Percentiles rank a stretch among this genome's conserved stretches.
Evolutionary conservation across 2,329 filamentous ascomycete genomes (phyloP).

Genomic region (Aspergillus sp.): DNA sequence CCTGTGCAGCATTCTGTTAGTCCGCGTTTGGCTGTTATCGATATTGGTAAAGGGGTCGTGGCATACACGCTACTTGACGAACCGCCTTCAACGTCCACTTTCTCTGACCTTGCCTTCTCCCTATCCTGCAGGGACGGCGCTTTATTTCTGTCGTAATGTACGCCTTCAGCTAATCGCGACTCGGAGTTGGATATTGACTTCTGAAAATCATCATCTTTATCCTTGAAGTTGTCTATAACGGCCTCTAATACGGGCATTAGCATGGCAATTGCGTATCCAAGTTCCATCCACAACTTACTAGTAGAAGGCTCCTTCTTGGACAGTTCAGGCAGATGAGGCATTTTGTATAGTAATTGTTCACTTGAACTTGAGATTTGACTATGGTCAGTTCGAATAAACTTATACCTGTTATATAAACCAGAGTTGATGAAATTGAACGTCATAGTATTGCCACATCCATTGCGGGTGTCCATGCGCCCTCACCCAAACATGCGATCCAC

Average conservation of each 20-base stretch:
- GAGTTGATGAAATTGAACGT: not conserved
- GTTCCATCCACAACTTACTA: not conserved
- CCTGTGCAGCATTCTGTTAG: not conserved
- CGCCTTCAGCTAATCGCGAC: not conserved
- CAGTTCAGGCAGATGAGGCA: constrained; percentile 5
- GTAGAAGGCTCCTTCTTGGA: constrained; percentile 12
- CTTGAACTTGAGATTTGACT: too few species aligned
- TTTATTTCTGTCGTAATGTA: constrained; percentile 2
- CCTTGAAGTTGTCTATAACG: not conserved
- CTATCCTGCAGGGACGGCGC: not conserved
- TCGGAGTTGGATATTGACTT: not conserved
- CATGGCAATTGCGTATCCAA: too few species aligned
- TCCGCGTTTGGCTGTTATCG: too few species aligned
- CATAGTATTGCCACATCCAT: not conserved
- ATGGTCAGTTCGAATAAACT: too few species aligned
- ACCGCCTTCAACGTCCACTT: constrained; percentile 4
- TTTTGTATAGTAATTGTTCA: not conserved
- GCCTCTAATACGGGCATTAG: not conserved
- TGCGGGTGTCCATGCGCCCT: not conserved
- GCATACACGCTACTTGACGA: constrained; percentile 5
- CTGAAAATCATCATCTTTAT: not conserved
- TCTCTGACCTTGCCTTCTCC: constrained; percentile 1
- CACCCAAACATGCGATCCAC: not conserved
- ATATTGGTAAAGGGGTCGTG: not conserved
- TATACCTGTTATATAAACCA: too few species aligned